Conservation (phyloP, 352 stramenopile species). For the Pilasporangium apinafurcum region DNA sequence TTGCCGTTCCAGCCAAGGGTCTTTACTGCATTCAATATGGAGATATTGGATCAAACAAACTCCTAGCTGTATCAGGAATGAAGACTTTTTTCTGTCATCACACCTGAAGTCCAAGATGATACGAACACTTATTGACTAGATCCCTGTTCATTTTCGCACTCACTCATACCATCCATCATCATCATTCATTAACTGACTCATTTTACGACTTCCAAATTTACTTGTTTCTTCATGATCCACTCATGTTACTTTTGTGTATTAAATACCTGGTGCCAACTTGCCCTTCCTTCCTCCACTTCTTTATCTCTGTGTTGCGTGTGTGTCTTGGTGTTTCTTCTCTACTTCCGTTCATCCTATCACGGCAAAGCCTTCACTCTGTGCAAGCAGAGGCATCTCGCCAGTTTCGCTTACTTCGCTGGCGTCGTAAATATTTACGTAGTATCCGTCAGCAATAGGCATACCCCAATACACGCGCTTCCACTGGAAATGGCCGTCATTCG, state of each 20-base stretch:
- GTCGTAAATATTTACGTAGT: conserved; percentile 88
- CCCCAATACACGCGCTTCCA: conserved; percentile 83
- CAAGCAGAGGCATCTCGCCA: conserved; percentile 37
- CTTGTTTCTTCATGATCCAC: background rate
- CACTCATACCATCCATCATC: too few relatives aligned
- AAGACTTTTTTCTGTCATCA: too few relatives aligned
- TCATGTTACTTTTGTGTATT: conserved; percentile 1
- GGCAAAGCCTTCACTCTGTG: conserved; percentile 64
- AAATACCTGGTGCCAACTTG: too few relatives aligned
- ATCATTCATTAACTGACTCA: conserved; percentile 1
- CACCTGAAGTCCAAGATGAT: too few relatives aligned
- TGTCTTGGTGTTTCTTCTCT: background rate
- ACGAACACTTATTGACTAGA: too few relatives aligned
- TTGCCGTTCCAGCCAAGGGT: too few relatives aligned
- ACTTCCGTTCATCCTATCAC: conserved; percentile 36
- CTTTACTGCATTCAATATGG: too few relatives aligned
- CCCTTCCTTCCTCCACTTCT: too few relatives aligned
- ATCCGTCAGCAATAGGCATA: conserved; percentile 78
- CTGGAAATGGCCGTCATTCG: conserved; percentile 62
- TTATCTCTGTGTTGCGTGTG: background rate
- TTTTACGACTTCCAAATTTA: background rate
- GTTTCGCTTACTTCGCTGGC: conserved; percentile 42
- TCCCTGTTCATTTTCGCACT: background rate
- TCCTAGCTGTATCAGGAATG: too few relatives aligned
- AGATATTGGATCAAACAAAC: too few relatives aligned